Base-by-base conservation (phyloP, 192 early-diverging fungal species). In the Thamnidium elegans region DNA sequence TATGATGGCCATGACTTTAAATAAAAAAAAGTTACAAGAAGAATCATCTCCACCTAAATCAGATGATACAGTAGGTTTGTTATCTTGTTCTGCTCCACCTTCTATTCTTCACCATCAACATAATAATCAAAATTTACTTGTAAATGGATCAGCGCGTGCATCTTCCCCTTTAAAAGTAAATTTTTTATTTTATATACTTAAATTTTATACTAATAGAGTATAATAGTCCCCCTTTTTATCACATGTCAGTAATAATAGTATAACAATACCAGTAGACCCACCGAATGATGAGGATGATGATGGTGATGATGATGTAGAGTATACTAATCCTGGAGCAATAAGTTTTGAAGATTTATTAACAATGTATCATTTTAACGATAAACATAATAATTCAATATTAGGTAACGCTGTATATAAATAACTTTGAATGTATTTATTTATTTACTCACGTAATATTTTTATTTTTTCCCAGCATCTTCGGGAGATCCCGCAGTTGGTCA, bases 1-100 rank as follows among this genome's bases (percentile, higher is more conserved):
- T 30, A 82, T 92, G 73, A 90, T 92, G 88, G 85, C 86, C 36
- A 84, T 88, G 80, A 84, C 74, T 7, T 61, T 87, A 26, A 66
- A 80, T 42, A 75, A 78, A 50, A 73, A 67, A 48, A 69, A 76
- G 36, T 20, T 26, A 3, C 26, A 26, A 26, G 26, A 26, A 26
- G 26, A 26, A 26, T 26, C 26, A 26, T 26, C 26, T 2, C 26
- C 26, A 26, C 26, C 26, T 26, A 26, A 26, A 26, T 26, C 26
- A 26, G 26, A 26, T 26, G 26, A 26, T 26, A 26, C 26, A 3
- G 26, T 26, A 2, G 26, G 26, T 26, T 26, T 26, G 3, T 26
- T 26, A 26, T 26, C 26, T 26, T 26, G 26, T 26, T 26, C 26
- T 26, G 26, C 26, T 26, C 26, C 26, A 26, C 26, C 26, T 26